Evolutionary conservation across 2,329 filamentous ascomycete genomes (phyloP).

Genomic region (Boeremia exigua): DNA sequence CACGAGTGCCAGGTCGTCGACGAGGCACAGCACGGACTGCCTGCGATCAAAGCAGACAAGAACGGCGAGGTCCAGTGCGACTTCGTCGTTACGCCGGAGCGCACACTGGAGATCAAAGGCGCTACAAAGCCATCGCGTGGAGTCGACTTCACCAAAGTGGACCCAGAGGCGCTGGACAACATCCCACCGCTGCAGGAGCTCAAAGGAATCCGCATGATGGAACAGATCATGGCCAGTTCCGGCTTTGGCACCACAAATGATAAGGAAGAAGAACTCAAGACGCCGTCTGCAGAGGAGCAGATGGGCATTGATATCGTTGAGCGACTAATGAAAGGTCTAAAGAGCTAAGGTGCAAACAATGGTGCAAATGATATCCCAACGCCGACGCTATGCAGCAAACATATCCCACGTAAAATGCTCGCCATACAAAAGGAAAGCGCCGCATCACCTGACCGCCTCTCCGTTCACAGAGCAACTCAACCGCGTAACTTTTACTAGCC

Average conservation of each 20-base stretch:
- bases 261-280: slow-evolving; percentile 10
- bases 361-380: neutral
- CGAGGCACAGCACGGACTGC: slow-evolving; percentile 27
- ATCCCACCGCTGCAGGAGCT: slow-evolving; percentile 48
- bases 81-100: slow-evolving; percentile 48
- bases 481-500: slow-evolving; percentile 21
- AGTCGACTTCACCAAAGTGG: slow-evolving; percentile 49
- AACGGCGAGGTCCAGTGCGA: slow-evolving; percentile 53
- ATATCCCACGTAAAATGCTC: neutral
- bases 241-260: slow-evolving; percentile 19
- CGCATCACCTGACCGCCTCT: neutral
- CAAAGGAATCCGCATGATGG: slow-evolving; percentile 46
- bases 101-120: slow-evolving; percentile 32
- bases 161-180: slow-evolving; percentile 45
- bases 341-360: slow-evolving; percentile 13
- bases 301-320: slow-evolving; percentile 43
- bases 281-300: slow-evolving; percentile 35
- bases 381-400: slow-evolving; percentile 3
- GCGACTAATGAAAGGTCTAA: slow-evolving; percentile 40
- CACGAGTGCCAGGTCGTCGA: slow-evolving; percentile 54
- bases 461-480: neutral
- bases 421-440: neutral
- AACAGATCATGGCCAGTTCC: slow-evolving; percentile 37
- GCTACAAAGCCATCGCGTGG: slow-evolving; percentile 45
- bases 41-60: slow-evolving; percentile 35